Base-by-base conservation (phyloP, 441 rosid species). In the Populus hybrid region DNA sequence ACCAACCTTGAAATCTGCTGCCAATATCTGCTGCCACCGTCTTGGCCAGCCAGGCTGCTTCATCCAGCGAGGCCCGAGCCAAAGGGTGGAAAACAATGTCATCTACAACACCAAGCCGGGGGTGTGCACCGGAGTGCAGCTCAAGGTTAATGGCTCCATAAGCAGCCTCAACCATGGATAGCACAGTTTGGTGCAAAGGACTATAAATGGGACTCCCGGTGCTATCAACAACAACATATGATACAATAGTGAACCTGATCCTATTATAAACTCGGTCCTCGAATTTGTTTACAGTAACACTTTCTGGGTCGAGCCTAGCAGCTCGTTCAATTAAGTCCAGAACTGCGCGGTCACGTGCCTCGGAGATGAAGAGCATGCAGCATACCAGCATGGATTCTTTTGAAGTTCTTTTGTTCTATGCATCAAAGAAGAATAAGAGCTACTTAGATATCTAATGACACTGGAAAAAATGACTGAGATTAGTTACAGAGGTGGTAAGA, bases 91-190 rank as follows among this genome's bases (percentile, higher is more conserved):
- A 82, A 30, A 83, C 69, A 63, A 91, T 84, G 77, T 88, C 91
- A 9, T 91, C 94, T 4, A 91, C 89, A 66, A 86, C 90, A 11
- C 94, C 91, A 8, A 91, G 89, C 68, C 92, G 86, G 32, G 92
- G 91, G 75, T 91, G 86, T 0, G 90, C 78, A 34, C 92, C 92
- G 0, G 84, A 79, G 74, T 91, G 91, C 72, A 72, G 38, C 81
- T 89, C 89, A 18, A 91, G 86, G 86, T 88, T 83, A 69, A 87
- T 78, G 67, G 83, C 81, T 34, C 53, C 89, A 53, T 77, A 88
- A 23, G 91, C 89, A 21, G 89, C 91, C 80, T 88, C 88, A 9
- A 61, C 90, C 88, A 89, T 86, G 23, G 90, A 82, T 10, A 89
- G 7, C 18, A 91, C 79, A n/a, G 90, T 85, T 70, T 84, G 88